Base-by-base conservation (phyloP, 352 stramenopile species). In the Phytophthora lateralis region DNA sequence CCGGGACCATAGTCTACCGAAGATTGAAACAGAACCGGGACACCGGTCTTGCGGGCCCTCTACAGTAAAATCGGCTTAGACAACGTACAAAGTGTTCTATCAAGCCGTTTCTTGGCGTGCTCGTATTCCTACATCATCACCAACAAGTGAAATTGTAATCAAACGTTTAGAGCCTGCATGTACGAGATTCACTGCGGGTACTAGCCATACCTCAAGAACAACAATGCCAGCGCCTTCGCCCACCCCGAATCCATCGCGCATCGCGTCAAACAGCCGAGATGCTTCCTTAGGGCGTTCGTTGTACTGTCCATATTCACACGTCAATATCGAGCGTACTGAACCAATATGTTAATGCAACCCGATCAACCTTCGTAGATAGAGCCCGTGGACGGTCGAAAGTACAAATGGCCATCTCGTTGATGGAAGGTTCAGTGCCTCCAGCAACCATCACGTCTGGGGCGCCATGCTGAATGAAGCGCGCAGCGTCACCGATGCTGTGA, bases 171-270 rank as follows among this genome's bases (percentile, higher is more conserved):
- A 32, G 29, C 21, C 37, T 18, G 21, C 26, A 29, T 29, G 26
- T 29, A 29, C 26, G 26, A 29, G 26, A 6, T 7, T 7, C 26
- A 29, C 26, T 29, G 27, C 27, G 7, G 27, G 18, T 29, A 55
- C n/a, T 27, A 2, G 48, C 0, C n/a, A 0, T 12, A 84, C 72
- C 64, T 91, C 80, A 0, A 90, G 63, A 18, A 94, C 75, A 39
- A 91, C 69, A 12, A 95, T 69, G 11, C 82, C 80, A 30, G 82
- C 79, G 14, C 84, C 82, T 78, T 93, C 82, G 47, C 94, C 96
- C 81, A 99, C 98, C 11, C 99, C 96, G 69, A 99, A 99, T 30
- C 98, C 98, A 70, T 98, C 86, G 34, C 98, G 85, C 10, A 92
- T 55, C 1, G 75, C 69, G 74, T 99, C 97, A 71, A 99, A 99